Evolutionary conservation across 345 rosid genomes (phyloP).

Genomic region (Lagerstroemia speciosa): DNA sequence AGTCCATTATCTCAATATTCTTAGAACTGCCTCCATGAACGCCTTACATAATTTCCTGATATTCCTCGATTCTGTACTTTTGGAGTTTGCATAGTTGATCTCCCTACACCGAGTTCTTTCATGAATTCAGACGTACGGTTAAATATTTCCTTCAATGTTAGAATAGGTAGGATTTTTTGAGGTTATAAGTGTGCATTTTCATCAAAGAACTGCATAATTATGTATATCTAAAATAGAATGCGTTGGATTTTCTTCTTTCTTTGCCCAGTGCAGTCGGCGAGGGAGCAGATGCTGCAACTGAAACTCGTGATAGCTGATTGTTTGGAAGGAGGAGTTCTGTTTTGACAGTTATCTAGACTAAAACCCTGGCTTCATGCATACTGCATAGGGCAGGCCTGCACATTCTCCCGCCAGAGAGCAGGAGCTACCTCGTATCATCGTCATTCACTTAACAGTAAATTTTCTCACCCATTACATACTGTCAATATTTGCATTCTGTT

Average conservation of each 20-base stretch:
- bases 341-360: conserved; percentile 17
- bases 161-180: too few relatives aligned
- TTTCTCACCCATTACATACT: neutral
- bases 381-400: neutral
- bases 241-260: neutral
- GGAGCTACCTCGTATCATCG: neutral
- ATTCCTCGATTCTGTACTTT: too few relatives aligned
- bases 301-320: conserved; percentile 48
- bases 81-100: neutral
- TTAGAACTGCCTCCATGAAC: neutral
- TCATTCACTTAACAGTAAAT: neutral
- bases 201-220: too few relatives aligned
- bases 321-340: conserved; percentile 33
- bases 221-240: neutral
- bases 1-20: neutral
- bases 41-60: neutral
- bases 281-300: conserved; percentile 57
- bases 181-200: too few relatives aligned
- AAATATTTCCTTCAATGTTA: too few relatives aligned
- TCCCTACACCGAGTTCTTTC: neutral
- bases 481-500: neutral
- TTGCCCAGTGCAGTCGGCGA: conserved; percentile 48
- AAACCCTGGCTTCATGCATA: neutral
- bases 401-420: neutral
- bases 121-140: neutral